Percentiles rank a stretch among this genome's conserved stretches.
phyloP scores from a whole-genome alignment of 306 rosid genomes.

The Pyrus bretschneideri region DNA sequence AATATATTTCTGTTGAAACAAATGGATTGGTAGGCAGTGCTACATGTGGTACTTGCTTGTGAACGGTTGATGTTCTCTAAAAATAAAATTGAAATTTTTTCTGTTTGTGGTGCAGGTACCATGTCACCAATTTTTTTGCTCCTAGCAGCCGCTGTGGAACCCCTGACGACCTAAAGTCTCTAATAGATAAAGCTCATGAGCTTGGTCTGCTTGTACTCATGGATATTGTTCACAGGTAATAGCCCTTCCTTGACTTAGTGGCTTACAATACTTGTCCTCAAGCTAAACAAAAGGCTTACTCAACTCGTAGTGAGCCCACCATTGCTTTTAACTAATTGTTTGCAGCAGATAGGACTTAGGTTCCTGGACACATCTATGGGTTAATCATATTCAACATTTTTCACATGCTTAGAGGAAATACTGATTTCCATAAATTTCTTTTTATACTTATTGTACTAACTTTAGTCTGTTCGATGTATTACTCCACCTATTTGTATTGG shows the following conservation, averaged over 20 bases:
- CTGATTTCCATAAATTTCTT: background rate
- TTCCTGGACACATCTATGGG: background rate
- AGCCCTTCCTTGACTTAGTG: too few species aligned
- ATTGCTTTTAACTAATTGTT: background rate
- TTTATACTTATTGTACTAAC: background rate
- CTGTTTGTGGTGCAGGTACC: conserved; percentile 54
- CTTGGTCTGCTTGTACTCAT: conserved; percentile 92
- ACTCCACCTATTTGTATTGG: background rate
- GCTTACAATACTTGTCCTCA: too few species aligned
- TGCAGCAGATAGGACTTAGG: background rate
- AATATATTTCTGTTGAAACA: background rate
- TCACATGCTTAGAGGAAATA: background rate
- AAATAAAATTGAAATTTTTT: conserved; percentile 1
- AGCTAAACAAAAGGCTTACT: too few species aligned
- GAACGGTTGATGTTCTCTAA: background rate
- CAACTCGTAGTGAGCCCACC: too few species aligned
- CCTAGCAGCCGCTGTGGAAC: conserved; percentile 98
- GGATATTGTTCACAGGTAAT: conserved; percentile 98
- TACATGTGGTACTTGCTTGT: background rate
- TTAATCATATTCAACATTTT: background rate
- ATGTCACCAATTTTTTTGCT: conserved; percentile 95
- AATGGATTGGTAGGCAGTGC: background rate
- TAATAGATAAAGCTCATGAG: conserved; percentile 92
- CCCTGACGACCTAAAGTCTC: conserved; percentile 92
- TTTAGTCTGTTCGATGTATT: background rate